Percentiles rank a stretch among this genome's conserved stretches.
These are phyloP conservation scores for Colletotrichum sp. DNA, from an alignment of 2,329 filamentous ascomycete species.

Conservation along the genomic window DNA sequence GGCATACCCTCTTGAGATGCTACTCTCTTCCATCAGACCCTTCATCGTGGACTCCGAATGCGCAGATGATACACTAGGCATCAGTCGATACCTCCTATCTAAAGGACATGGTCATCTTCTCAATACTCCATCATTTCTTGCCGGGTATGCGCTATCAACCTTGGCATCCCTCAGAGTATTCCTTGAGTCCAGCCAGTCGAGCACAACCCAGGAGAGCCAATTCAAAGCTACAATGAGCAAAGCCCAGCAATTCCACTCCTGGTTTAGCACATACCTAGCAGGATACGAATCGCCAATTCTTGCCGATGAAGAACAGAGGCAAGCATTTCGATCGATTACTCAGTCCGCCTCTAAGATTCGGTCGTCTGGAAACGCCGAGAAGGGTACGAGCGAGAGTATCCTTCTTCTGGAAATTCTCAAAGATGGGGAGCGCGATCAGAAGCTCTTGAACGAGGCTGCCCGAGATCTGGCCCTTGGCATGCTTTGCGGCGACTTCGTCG, in stretches of 20 bases:
- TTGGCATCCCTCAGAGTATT: constrained; percentile 81
- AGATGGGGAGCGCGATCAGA: constrained; percentile 67
- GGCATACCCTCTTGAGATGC: constrained; percentile 89
- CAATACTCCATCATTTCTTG: constrained; percentile 74
- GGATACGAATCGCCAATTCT: constrained; percentile 63
- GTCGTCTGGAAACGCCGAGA: constrained; percentile 71
- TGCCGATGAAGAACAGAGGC: constrained; percentile 50
- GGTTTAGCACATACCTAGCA: constrained; percentile 76
- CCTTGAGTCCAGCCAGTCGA: constrained; percentile 75
- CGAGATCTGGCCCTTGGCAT: constrained; percentile 73
- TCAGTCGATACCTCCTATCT: constrained; percentile 82
- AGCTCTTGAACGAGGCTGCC: constrained; percentile 74
- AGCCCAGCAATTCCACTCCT: constrained; percentile 76
- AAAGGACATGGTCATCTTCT: constrained; percentile 70
- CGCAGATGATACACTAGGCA: constrained; percentile 86
- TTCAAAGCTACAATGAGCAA: constrained; percentile 79
- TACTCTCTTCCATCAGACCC: constrained; percentile 78
- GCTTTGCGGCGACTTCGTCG: constrained; percentile 77
- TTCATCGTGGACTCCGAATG: constrained; percentile 86
- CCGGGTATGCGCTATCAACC: constrained; percentile 80
- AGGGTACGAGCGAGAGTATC: constrained; percentile 76
- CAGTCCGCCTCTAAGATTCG: constrained; percentile 71
- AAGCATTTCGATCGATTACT: constrained; percentile 71
- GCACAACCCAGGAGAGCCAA: constrained; percentile 84
- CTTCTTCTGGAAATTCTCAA: constrained; percentile 80